Evolutionary conservation across 1,139 yeast genomes (phyloP), one percentile per base, ranked within the genome.

Genomic region (Zhuliangozyma blackwelliae): DNA sequence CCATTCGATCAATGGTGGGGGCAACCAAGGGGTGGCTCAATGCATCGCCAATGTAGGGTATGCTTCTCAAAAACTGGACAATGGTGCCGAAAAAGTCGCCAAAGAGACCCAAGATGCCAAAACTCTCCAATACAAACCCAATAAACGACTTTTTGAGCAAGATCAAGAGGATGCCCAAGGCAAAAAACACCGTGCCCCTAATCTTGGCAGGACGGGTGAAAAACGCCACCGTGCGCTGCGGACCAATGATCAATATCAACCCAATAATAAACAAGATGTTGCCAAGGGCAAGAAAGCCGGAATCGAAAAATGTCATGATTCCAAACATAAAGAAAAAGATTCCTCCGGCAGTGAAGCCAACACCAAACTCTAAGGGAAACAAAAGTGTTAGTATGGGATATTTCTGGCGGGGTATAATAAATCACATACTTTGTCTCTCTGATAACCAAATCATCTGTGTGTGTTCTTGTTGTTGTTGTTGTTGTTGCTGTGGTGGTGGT

Each of bases 21-120:
- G 96, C 96, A 32, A 92, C 62, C 11, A 66, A 61, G 1, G 97
- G 97, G 55, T 83, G 79, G 33, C 92, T 82, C 45, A 92, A 73
- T 7, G 89, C 46, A 30, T 95, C 94, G 0, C 98, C 98, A 44
- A 92, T 80, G 40, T 86, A 59, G 2, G 98, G 98, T 53, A 92
- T 64, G 3, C 95, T 83, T 55, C 97, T 74, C 51, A 92, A 71
- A 54, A 92, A 90, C 49, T 87, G 86, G n/a, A 92, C 77, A 39
- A 92, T 82, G 19, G 95, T 87, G 10, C 96, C 92, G 53, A 88
- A 83, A 57, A 88, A 87, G 59, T 88, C 96, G 27, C 95, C 97
- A 63, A 92, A 92, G 36, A 92, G 68, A 6, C 90, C 90, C 47
- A 90, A 64, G 28, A 92, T 88, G 13, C 98, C 98, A 47, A 90